Base-by-base conservation (phyloP, 805 yeast species). In the Clavispora phyllophila region DNA sequence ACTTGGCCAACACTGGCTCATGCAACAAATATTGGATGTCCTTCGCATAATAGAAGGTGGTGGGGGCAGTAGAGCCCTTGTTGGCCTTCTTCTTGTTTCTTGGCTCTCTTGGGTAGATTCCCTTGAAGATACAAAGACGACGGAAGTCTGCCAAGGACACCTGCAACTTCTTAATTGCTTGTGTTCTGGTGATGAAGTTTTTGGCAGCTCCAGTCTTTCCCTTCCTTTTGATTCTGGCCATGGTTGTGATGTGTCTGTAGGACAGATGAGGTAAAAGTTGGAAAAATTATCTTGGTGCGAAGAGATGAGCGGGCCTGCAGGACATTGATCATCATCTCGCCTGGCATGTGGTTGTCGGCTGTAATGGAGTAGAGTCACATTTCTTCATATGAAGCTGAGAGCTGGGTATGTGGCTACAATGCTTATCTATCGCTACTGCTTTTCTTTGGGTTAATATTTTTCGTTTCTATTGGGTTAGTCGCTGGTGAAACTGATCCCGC, bases 41-140 rank as follows among this genome's bases (percentile, higher is more conserved):
- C 66, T 89, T 93, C 50, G 84, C 65, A 63, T 89, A 91, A 69
- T 93, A 93, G 63, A 93, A 95, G 3, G 99, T 93, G 19, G 85
- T 84, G 37, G 96, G 96, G 20, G 95, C 95, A 7, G 97, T 87
- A n/a, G 96, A 86, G 18, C 99, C 98, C 67, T 88, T 93, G 67
- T 89, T 91, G 46, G 97, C 96, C 75, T 88, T 90, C 80, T 85
- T 88, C 72, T 90, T 93, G 67, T 87, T 88, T 56, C 90, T 75
- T 37, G 98, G 98, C 61, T 89, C 97, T 63, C 99, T 80, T 42
- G 99, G 99, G 62, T 88, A 93, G 50, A 93, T 90, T 40, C 99
- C 99, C 66, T 93, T 93, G 76, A 93, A 88, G 62, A 93, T 93
- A 76, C 99, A 93, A 60, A 93, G 76, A 59, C 99, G 81, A 70